Base-by-base conservation (phyloP, 306 rosid species). In the Pueraria montana region DNA sequence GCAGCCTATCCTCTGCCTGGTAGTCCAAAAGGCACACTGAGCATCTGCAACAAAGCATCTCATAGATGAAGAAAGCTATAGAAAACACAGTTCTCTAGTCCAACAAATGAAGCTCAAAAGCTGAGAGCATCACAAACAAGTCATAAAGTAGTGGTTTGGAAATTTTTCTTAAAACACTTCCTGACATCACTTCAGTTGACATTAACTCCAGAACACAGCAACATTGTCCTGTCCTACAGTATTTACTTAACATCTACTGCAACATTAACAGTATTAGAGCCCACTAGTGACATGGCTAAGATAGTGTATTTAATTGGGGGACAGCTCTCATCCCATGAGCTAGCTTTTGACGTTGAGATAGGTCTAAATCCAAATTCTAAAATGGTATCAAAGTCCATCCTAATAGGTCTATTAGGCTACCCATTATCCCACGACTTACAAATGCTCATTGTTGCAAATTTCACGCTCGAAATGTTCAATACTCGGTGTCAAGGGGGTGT, bases 21-120 rank as follows among this genome's bases (percentile, higher is more conserved):
- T 92, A 94, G 76, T 91, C 97, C 75, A 92, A 87, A 61, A 94
- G 94, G 87, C 98, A 94, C 11, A 94, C 97, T 9, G 98, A 89
- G 56, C 98, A 94, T 78, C 98, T 92, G 79, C 85, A 74, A 71
- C 40, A 81, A 34, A 34, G 14, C 46, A 64, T 64, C 42, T 63
- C 14, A 32, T 17, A 8, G 7, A 64, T 64, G 14, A 80, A 74
- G 26, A 77, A 76, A 58, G 23, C 50, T 18, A 80, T 55, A 76
- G 45, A 72, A 14, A 82, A 77, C 64, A 36, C 7, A 16, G 13
- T 30, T 27, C 30, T 3, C 11, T 7, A 5, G 3, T 63, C 43
- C 43, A 63, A 27, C 49, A 21, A 74, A 66, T 40, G 61, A 67
- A 66, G 21, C 46, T 55, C n/a, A 74, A 26, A 46, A 14, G 21